Base-by-base conservation (phyloP, 176 grass and related monocot genomes). In the Thalia dealbata region DNA sequence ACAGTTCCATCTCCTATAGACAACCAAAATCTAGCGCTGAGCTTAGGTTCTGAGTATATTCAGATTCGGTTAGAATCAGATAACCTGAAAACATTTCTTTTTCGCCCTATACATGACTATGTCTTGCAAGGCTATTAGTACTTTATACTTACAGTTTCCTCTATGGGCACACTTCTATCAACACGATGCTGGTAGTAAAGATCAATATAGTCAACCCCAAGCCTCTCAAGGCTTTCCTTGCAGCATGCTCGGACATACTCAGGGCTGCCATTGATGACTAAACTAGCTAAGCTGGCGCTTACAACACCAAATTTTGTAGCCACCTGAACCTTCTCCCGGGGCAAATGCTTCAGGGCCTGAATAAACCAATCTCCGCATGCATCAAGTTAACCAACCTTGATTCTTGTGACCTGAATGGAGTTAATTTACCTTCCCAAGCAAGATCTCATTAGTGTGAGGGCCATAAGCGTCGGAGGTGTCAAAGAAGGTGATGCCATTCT, bases 391-490 rank as follows among this genome's bases (percentile, higher is more conserved):
- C 32, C 4, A 38, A 38, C 32, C 32, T 38, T 38, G 32, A 38
- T 38, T 38, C 32, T 38, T 0, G 6, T 28, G 5, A 14, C 56
- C 14, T 26, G 21, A 72, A 62, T 6, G 23, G 2, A 21, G 0
- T 59, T 38, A 38, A 38, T 12, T 14, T 28, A 87, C 91, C 86
- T 91, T 91, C 59, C 92, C 86, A 10, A 96, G 56, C 73, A 96
- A 87, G 45, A 79, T 69, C 48, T 96, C 92, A 77, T 85, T 89
- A 74, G 82, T 80, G 41, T 25, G 74, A 73, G 82, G 79, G 7
- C 92, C 92, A 61, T 96, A 96, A 6, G 79, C 63, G 76, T 96
- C 64, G 52, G 86, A 78, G 77, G 86, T 96, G 74, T 96, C 92
- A 70, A 96, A 91, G 62, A 96, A 89, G 73, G 88, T 92, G 75